Evolutionary conservation across 2,329 filamentous ascomycete species (phyloP).

Genomic region (Pyrenophora tritici-repentis): DNA sequence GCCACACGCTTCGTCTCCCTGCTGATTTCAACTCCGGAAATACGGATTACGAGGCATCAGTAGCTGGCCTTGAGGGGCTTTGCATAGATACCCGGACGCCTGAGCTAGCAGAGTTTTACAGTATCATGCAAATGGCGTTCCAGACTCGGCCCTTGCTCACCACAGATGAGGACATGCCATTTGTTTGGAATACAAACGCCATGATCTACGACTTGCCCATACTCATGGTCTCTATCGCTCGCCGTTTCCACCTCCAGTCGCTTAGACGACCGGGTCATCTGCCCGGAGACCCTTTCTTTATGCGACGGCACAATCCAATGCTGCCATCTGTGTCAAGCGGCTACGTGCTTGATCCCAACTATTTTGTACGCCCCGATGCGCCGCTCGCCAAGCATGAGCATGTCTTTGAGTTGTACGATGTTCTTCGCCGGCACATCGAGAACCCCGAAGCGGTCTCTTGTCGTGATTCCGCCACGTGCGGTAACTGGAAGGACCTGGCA

Average conservation of each 20-base stretch:
- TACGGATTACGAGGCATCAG: background rate
- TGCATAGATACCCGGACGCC: background rate
- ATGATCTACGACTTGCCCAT: background rate
- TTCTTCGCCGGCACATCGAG: background rate
- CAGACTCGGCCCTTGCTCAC: background rate
- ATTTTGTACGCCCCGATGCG: background rate
- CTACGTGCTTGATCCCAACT: background rate
- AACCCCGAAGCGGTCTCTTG: background rate
- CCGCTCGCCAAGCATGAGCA: background rate
- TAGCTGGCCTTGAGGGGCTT: slow-evolving; percentile 1
- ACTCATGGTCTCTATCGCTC: background rate
- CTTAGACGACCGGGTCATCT: background rate
- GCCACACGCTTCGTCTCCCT: background rate
- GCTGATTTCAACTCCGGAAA: background rate
- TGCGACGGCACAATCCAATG: background rate
- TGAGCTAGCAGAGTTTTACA: background rate
- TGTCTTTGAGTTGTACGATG: background rate
- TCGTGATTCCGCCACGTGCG: background rate
- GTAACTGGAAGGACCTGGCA: background rate
- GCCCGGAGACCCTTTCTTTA: background rate
- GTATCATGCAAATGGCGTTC: background rate
- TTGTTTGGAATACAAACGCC: background rate
- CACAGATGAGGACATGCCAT: background rate
- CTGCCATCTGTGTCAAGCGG: fast-evolving
- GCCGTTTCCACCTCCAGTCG: background rate